Conservation (phyloP, 768 basidiomycete genomes). For the Postia placenta region DNA sequence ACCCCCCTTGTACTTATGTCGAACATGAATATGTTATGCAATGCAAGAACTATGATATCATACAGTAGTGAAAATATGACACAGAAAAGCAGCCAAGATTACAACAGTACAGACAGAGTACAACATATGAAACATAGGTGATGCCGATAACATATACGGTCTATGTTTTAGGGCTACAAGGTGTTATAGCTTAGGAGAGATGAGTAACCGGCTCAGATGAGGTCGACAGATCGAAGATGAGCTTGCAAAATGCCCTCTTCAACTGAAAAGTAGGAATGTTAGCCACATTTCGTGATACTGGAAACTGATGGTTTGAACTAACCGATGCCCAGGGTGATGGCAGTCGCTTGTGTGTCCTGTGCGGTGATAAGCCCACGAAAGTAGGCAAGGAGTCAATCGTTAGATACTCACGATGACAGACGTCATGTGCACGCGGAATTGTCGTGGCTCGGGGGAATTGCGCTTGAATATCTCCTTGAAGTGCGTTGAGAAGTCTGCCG, state of each 20-base stretch:
- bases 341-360: conserved; percentile 72
- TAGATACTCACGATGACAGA: conserved; percentile 61
- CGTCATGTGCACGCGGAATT: conserved; percentile 69
- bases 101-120: not conserved
- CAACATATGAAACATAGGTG: not conserved
- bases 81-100: not conserved
- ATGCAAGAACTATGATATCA: no score
- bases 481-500: conserved; percentile 69
- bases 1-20: no score
- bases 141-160: not conserved
- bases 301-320: conserved; percentile 19
- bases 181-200: not conserved
- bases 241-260: conserved; percentile 69
- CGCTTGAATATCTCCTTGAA: conserved; percentile 69
- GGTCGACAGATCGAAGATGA: conserved; percentile 27
- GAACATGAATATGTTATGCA: no score
- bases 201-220: not conserved
- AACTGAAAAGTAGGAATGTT: conserved; percentile 33
- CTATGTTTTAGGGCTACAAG: not conserved
- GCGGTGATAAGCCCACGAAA: conserved; percentile 5
- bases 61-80: no score
- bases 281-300: not conserved
- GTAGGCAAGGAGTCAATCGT: not conserved
- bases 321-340: conserved; percentile 65
- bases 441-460: conserved; percentile 56